Conservation (phyloP, 2,329 filamentous ascomycete species). For the Didymella sp. region DNA sequence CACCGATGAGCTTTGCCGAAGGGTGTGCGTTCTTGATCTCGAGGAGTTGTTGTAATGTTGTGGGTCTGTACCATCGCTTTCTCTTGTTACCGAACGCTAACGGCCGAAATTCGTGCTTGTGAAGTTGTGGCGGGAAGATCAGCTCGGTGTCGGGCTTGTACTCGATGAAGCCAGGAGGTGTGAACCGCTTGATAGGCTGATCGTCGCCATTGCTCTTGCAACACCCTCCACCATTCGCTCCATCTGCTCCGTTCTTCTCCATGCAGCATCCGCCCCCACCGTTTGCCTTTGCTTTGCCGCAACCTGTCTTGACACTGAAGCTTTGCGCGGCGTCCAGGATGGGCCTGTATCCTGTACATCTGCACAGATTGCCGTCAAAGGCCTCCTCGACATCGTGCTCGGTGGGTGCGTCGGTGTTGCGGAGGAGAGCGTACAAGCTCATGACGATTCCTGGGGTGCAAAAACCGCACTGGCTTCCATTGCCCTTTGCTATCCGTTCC, state of each 20-base stretch:
- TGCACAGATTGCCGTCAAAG: conserved; percentile 94
- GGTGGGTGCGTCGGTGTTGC: conserved; percentile 79
- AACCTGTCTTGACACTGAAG: conserved; percentile 70
- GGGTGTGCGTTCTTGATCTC: conserved; percentile 89
- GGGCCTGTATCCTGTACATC: conserved; percentile 93
- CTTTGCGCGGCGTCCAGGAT: conserved; percentile 94
- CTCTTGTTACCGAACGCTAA: conserved; percentile 92
- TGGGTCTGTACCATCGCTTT: conserved; percentile 91
- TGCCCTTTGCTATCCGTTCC: conserved; percentile 86
- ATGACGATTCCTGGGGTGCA: conserved; percentile 98
- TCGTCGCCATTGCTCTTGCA: conserved; percentile 51
- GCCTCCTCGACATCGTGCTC: conserved; percentile 91
- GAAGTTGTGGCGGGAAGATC: conserved; percentile 88
- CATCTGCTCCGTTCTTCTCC: conserved; percentile 55
- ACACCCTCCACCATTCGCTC: conserved; percentile 48
- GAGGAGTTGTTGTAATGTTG: conserved; percentile 83
- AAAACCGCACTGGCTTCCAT: conserved; percentile 94
- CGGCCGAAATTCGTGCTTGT: conserved; percentile 81
- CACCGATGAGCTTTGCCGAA: conserved; percentile 90
- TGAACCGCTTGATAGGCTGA: conserved; percentile 68
- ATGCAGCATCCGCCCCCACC: conserved; percentile 76
- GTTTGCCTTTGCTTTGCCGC: conserved; percentile 63
- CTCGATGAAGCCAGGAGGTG: conserved; percentile 88
- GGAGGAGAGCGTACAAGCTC: conserved; percentile 89
- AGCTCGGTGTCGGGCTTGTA: conserved; percentile 94